Evolutionary conservation across 2,329 filamentous ascomycete species (phyloP), one percentile per base, ranked within the genome.

Genomic region (Aspergillus sp.): DNA sequence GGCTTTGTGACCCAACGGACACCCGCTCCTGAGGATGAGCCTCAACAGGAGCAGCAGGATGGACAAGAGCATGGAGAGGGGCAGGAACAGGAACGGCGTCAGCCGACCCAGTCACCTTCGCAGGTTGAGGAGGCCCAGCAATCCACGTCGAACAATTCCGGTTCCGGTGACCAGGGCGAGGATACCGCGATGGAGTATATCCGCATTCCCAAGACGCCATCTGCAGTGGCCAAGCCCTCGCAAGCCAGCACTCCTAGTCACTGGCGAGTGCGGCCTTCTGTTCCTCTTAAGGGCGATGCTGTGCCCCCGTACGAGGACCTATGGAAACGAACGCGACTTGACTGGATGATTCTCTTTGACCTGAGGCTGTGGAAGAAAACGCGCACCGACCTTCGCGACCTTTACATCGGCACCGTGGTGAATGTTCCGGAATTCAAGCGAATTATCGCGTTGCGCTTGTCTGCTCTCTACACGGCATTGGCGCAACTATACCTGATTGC

Each of bases 401-500:
- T 99, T 1, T 98, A 97, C 76, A 96, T 99, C 68, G 95, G 91
- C 52, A 99, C 95, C 0, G 92, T 99, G 5, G 93, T 99, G 52
- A 92, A 91, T 6, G 92, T 99, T 56, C 94, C 95, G 4, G 87
- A 96, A 72, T 99, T 99, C 84, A 99, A 99, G 79, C 88, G 94
- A 20, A 87, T 99, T 10, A 82, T 99, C 57, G 93, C 94, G 2
- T 81, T 99, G 49, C 87, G 95, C n/a, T 96, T 99, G 73, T 92
- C 96, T 55, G 94, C 92, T 0, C 82, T 99, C 3, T 99, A 99
- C 77, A 98, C 95, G 1, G 91, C 90, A 2, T 80, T 99, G 52
- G 93, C 95, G 5, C 94, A 99, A 73, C 81, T 99, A 3, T 99
- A 98, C 73, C 85, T 99, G 31, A 95, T 99, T 65, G 94, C 94